phyloP scores from a whole-genome alignment of 164 flowering plant species.

The Tinospora cordifolia region DNA sequence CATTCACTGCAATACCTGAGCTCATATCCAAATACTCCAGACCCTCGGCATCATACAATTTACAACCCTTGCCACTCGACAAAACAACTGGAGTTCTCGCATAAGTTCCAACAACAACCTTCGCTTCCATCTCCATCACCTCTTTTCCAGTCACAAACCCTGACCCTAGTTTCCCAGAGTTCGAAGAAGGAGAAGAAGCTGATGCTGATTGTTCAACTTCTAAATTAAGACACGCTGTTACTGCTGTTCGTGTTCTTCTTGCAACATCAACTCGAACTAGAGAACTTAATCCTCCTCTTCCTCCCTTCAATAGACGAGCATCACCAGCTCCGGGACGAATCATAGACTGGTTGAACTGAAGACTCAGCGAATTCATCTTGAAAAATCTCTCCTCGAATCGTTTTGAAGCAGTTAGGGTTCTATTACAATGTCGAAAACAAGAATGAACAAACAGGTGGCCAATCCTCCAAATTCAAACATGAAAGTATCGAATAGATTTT shows the following conservation, averaged over 20 bases:
- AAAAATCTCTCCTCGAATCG: background rate
- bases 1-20: slow-evolving; percentile 86
- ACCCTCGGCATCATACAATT: slow-evolving; percentile 74
- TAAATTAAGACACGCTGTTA: slow-evolving; percentile 27
- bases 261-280: background rate
- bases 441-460: too few species aligned
- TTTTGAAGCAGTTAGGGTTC: too few species aligned
- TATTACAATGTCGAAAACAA: too few species aligned
- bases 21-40: slow-evolving; percentile 74
- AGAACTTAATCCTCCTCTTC: background rate
- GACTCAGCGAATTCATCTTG: slow-evolving; percentile 15
- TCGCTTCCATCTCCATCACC: slow-evolving; percentile 57
- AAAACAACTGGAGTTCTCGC: slow-evolving; percentile 63
- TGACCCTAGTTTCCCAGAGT: slow-evolving; percentile 5
- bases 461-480: too few species aligned
- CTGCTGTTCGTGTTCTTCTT: too few species aligned
- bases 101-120: slow-evolving; percentile 63
- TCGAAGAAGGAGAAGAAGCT: background rate
- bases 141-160: slow-evolving; percentile 27
- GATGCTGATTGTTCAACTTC: slow-evolving; percentile 19
- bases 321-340: slow-evolving; percentile 4
- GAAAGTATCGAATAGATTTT: too few species aligned
- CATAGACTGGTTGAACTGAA: slow-evolving; percentile 1
- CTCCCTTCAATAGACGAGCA: slow-evolving; percentile 8
- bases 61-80: slow-evolving; percentile 71